These are phyloP conservation scores for Carnegiea gigantea DNA, from an alignment of 179 eudicot genomes.

Conservation along the genomic window DNA sequence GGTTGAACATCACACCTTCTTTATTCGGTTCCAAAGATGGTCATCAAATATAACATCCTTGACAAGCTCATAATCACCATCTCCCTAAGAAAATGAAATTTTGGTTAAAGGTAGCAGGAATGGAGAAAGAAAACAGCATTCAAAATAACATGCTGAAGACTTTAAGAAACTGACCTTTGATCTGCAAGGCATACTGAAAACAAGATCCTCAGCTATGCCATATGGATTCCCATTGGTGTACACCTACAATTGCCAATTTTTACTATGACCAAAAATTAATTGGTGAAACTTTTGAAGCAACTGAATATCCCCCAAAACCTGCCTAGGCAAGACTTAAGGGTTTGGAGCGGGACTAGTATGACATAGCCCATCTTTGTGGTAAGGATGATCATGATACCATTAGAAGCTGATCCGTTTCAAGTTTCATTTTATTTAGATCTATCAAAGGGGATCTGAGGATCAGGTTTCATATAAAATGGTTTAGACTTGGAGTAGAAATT, in stretches of 20 bases:
- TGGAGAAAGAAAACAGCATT: background rate
- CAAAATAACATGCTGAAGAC: background rate
- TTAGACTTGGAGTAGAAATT: too few relatives aligned
- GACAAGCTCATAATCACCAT: constrained; percentile 94
- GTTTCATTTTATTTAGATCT: too few relatives aligned
- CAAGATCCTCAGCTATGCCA: constrained; percentile 85
- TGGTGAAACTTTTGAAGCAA: background rate
- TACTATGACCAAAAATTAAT: background rate
- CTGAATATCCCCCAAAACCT: too few relatives aligned
- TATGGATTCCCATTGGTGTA: constrained; percentile 91
- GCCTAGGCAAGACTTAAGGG: too few relatives aligned
- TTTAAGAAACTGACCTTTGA: constrained; percentile 55
- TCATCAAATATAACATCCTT: constrained; percentile 76
- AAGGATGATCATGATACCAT: background rate
- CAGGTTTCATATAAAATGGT: too few relatives aligned
- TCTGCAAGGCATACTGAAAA: constrained; percentile 98
- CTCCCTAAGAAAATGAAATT: constrained; percentile 54
- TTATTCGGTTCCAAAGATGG: constrained; percentile 63
- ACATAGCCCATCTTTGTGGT: background rate
- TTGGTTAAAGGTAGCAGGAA: background rate
- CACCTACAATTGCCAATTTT: constrained; percentile 44
- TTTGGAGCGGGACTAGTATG: too few relatives aligned
- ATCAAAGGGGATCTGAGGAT: too few relatives aligned
- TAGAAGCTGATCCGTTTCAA: background rate
- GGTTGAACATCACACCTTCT: constrained; percentile 43